A percentile compares a stretch with the other conserved stretches of the same genome.
Conservation (phyloP, 169 alveolate genomes). For the Plasmodium yoelii region DNA sequence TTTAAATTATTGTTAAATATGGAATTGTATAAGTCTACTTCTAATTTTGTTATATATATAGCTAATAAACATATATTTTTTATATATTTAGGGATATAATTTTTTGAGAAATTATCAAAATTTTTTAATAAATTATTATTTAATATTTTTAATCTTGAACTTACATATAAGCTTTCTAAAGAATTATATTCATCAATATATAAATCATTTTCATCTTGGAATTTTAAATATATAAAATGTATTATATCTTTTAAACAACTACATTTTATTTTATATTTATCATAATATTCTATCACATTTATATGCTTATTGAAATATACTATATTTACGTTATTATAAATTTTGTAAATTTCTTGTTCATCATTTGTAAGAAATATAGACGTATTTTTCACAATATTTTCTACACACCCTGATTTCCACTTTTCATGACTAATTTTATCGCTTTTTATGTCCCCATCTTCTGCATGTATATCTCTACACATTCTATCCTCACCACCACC, state of each 20-base stretch:
- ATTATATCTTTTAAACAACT: slow-evolving; percentile 44
- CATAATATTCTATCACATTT: slow-evolving; percentile 57
- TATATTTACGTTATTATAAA: slow-evolving; percentile 54
- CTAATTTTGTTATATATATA: slow-evolving; percentile 70
- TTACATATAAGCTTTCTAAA: slow-evolving; percentile 42
- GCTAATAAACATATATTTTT: slow-evolving; percentile 53
- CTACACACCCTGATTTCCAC: not conserved
- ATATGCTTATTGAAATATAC: slow-evolving; percentile 67
- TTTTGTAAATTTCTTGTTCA: slow-evolving; percentile 36
- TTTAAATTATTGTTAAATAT: slow-evolving; percentile 45
- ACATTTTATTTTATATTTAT: slow-evolving; percentile 59
- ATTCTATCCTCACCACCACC: not conserved
- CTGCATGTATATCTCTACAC: not conserved
- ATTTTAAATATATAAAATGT: slow-evolving; percentile 37
- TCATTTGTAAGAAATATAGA: slow-evolving; percentile 19
- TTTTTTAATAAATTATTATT: slow-evolving; percentile 57
- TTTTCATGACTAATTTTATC: not conserved
- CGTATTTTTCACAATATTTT: not conserved
- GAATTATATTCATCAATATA: slow-evolving; percentile 55
- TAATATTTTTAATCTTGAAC: slow-evolving; percentile 70
- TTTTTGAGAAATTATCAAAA: slow-evolving; percentile 35
- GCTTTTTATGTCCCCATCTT: not conserved
- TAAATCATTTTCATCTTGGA: slow-evolving; percentile 35
- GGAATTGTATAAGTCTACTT: slow-evolving; percentile 27
- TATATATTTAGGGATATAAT: slow-evolving; percentile 53